These are phyloP conservation scores for Fusarium austroafricanum DNA, from an alignment of 2,329 filamentous ascomycete species.

Conservation along the genomic window DNA sequence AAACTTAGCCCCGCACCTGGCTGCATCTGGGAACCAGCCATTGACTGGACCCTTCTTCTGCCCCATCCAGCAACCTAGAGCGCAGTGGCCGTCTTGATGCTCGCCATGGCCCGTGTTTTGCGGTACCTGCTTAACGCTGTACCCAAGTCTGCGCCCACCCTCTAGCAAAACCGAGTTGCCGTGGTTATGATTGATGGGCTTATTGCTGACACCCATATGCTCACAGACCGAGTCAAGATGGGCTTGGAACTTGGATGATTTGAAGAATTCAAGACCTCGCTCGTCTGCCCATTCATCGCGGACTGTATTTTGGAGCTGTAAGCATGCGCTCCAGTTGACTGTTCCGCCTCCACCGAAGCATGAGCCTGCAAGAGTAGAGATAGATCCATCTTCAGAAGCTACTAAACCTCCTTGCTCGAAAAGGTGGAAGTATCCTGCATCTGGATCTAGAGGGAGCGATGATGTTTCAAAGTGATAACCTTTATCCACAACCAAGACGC, in stretches of 20 bases:
- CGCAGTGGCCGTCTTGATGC: not conserved
- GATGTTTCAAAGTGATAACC: not conserved
- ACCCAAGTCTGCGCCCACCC: not conserved
- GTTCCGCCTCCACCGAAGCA: constrained; percentile 9
- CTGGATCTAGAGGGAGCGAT: not conserved
- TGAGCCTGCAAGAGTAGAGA: not conserved
- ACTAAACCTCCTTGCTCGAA: not conserved
- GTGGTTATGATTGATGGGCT: not conserved
- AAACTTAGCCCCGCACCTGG: not conserved
- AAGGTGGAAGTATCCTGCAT: not conserved
- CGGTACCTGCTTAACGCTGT: not conserved
- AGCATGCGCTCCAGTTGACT: constrained; percentile 1
- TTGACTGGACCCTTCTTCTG: not conserved
- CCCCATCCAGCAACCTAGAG: not conserved
- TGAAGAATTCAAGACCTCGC: not conserved
- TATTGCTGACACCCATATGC: not conserved
- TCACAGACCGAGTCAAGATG: constrained; percentile 1
- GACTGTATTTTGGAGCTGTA: not conserved
- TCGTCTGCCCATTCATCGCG: constrained; percentile 5
- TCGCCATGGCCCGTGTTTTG: not conserved
- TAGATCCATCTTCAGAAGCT: not conserved
- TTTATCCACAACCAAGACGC: not conserved
- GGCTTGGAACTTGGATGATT: not conserved
- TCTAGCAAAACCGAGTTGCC: not conserved
- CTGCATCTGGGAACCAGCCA: constrained; percentile 3